phyloP scores from a whole-genome alignment of 495 filamentous ascomycete species.

The Chaetomium fimeti region DNA sequence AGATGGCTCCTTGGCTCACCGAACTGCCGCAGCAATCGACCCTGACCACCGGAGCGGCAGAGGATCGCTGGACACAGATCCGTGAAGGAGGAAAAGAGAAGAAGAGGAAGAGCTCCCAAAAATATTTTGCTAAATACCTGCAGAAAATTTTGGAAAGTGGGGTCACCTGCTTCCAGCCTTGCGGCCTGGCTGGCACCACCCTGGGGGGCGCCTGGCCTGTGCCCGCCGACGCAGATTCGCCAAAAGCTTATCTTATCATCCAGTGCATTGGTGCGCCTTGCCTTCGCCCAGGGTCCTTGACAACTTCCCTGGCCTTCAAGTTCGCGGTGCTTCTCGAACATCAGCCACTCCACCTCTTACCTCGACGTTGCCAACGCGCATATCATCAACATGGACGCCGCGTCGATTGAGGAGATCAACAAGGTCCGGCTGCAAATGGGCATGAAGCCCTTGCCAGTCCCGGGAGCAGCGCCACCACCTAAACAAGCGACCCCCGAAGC shows the following conservation, averaged over 20 bases:
- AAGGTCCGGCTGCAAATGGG: slow-evolving; percentile 85
- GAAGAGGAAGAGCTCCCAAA: slow-evolving; percentile 18
- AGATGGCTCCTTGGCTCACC: slow-evolving; percentile 79
- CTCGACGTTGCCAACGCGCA: not conserved
- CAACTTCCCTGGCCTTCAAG: not conserved
- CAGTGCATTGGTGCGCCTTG: not conserved
- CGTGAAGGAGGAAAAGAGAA: slow-evolving; percentile 53
- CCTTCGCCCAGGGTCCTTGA: too few species aligned
- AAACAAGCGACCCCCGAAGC: slow-evolving; percentile 34
- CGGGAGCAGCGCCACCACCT: slow-evolving; percentile 50
- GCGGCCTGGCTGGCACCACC: not conserved
- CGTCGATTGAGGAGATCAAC: slow-evolving; percentile 92
- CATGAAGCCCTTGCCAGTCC: slow-evolving; percentile 85
- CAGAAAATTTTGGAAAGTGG: slow-evolving; percentile 32
- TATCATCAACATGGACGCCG: slow-evolving; percentile 65
- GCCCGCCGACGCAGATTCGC: too few species aligned
- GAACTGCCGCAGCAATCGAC: slow-evolving; percentile 80
- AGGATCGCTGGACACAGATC: slow-evolving; percentile 86
- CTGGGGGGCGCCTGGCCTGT: too few species aligned
- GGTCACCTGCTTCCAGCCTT: slow-evolving; percentile 14
- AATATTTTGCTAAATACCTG: slow-evolving; percentile 27
- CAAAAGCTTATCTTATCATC: slow-evolving; percentile 32
- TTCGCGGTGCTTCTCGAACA: slow-evolving; percentile 13
- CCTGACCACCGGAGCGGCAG: slow-evolving; percentile 56
- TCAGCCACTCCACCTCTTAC: not conserved